Evolutionary conservation across 1,284 basidiomycete species (phyloP), one percentile per base, ranked within the genome.

Genomic region (Rugosomyces carneus): DNA sequence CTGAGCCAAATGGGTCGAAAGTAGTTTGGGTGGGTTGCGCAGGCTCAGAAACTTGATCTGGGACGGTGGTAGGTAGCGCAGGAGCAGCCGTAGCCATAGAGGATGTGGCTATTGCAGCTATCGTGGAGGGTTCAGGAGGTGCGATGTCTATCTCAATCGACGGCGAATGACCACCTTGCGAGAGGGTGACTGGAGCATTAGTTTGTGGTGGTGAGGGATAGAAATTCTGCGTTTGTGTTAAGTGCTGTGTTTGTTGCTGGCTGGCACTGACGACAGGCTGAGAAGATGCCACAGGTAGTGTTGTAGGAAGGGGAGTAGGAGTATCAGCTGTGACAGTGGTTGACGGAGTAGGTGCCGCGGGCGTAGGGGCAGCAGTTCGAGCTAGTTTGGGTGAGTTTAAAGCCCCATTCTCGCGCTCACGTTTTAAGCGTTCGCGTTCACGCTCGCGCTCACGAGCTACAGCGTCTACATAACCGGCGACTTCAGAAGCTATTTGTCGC

Each of bases 381-480:
- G 60, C 51, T 34, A 69, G 60, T 42, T 62, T 62, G 3, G 72
- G 75, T 5, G 68, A 69, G 37, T 58, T 64, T 29, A 53, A 54
- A 10, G 45, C 42, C 2, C 58, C 62, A 27, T 57, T 60, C 59
- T 79, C 78, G n/a, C 81, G 68, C 58, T 84, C 84, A 38, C 73
- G 67, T 50, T 77, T 76, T 42, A 87, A 68, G 11, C 84, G 70
- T 53, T 89, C 86, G 2, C 85, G 70, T 59, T 88, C 86, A 42
- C 69, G 70, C 49, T 89, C 85, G 5, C 86, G 68, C 51, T 88
- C 84, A 49, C 76, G 76, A 1, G 78, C 80, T 1, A 88, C 75
- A 4, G 75, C 75, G 49, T 88, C 85, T 2, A 89, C 81, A 56
- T 82, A 89, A 1, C 67, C 68, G 19, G 78, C 76, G 10, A 84